Conservation (phyloP, 768 basidiomycete genomes). For the Auricularia sp. region DNA sequence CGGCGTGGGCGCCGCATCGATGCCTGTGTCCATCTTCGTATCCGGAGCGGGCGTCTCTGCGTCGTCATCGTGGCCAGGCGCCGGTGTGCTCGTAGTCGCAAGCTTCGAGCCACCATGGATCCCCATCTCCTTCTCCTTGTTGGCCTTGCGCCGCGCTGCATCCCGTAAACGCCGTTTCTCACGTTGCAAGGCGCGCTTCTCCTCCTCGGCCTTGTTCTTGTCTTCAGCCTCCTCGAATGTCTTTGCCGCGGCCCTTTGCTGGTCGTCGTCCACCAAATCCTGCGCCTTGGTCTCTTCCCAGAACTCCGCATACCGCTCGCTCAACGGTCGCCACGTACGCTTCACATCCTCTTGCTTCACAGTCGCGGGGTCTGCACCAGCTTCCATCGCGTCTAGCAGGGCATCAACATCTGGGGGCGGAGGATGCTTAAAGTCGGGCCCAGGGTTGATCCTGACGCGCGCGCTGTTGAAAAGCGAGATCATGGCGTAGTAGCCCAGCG, state of each 20-base stretch:
- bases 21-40: background rate
- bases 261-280: background rate
- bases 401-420: slow-evolving; percentile 73
- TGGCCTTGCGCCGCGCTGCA: slow-evolving; percentile 2
- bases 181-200: background rate
- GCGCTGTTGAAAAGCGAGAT: slow-evolving; percentile 90
- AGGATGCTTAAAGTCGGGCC: slow-evolving; percentile 73
- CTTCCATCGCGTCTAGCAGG: slow-evolving; percentile 31
- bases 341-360: slow-evolving; percentile 15
- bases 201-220: slow-evolving; percentile 1
- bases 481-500: slow-evolving; percentile 91
- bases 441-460: slow-evolving; percentile 74
- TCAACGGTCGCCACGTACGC: slow-evolving; percentile 66
- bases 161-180: slow-evolving; percentile 10
- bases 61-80: background rate
- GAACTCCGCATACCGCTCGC: slow-evolving; percentile 78
- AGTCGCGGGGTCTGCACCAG: slow-evolving; percentile 20
- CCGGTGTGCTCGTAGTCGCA: background rate
- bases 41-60: background rate
- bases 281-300: slow-evolving; percentile 43
- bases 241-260: background rate
- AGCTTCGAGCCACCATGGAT: background rate
- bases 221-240: slow-evolving; percentile 4
- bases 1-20: background rate
- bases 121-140: background rate